Evolutionary conservation across 1,284 basidiomycete species (phyloP).

Genomic region (Macrocybe sp.): DNA sequence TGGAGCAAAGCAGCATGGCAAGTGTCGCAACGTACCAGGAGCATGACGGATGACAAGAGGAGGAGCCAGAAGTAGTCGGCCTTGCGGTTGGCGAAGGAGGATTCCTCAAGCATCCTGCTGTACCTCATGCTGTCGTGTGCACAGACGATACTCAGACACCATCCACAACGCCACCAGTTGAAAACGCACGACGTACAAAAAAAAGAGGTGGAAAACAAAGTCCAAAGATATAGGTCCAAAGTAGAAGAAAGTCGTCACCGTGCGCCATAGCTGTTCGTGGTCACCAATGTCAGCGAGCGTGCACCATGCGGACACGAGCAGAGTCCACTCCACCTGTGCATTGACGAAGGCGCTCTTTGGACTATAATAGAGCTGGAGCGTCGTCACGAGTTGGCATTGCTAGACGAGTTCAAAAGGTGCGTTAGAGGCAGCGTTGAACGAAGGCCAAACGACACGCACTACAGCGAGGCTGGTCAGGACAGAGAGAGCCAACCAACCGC

Average conservation of each 20-base stretch:
- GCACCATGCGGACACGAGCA: background rate
- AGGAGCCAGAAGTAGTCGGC: slow-evolving; percentile 96
- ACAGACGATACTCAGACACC: too few species aligned
- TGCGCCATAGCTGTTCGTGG: slow-evolving; percentile 74
- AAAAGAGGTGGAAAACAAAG: slow-evolving; percentile 95
- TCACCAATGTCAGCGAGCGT: background rate
- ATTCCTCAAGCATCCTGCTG: slow-evolving; percentile 93
- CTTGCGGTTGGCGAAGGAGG: slow-evolving; percentile 84
- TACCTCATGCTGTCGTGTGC: slow-evolving; percentile 78
- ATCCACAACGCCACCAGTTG: too few species aligned
- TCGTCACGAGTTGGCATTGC: slow-evolving; percentile 91
- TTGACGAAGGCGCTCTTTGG: slow-evolving; percentile 80
- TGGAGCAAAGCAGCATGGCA: background rate
- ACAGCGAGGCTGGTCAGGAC: slow-evolving; percentile 80
- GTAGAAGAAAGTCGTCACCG: slow-evolving; percentile 91
- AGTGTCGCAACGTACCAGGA: slow-evolving; percentile 56
- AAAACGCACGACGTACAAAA: slow-evolving; percentile 67
- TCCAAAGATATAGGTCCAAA: slow-evolving; percentile 94
- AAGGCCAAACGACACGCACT: slow-evolving; percentile 42
- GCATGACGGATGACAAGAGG: slow-evolving; percentile 72
- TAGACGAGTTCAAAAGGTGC: slow-evolving; percentile 24
- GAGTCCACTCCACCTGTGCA: slow-evolving; percentile 54
- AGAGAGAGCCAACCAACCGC: slow-evolving; percentile 75
- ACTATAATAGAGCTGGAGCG: slow-evolving; percentile 90
- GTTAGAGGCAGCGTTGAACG: background rate